phyloP scores from a whole-genome alignment of 495 filamentous ascomycete species.

The Penicillium canariense region DNA sequence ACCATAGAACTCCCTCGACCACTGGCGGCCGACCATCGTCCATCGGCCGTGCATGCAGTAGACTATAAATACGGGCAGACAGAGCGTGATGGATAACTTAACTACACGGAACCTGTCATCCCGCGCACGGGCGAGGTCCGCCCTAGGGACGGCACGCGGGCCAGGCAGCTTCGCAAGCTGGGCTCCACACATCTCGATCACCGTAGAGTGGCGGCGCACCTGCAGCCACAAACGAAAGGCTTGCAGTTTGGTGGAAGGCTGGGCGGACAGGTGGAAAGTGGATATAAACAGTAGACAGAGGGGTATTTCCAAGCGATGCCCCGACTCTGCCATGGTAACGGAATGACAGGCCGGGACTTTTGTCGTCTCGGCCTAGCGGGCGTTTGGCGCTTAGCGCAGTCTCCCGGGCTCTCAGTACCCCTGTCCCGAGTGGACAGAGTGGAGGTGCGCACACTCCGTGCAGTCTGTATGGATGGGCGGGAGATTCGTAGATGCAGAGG shows the following conservation, averaged over 20 bases:
- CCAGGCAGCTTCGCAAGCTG: conserved; percentile 3
- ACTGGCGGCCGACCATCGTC: too few species aligned
- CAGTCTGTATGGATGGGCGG: too few species aligned
- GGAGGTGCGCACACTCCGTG: too few species aligned
- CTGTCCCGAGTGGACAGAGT: too few species aligned
- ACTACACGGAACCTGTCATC: too few species aligned
- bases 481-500: background rate
- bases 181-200: background rate
- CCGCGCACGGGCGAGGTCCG: background rate
- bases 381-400: too few species aligned
- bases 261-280: too few species aligned
- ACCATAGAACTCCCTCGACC: background rate
- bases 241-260: conserved; percentile 2
- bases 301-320: background rate
- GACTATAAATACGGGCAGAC: too few species aligned
- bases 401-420: too few species aligned
- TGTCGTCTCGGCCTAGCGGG: too few species aligned
- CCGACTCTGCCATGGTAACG: background rate
- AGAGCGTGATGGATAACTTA: too few species aligned
- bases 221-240: conserved; percentile 10
- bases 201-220: background rate
- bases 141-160: background rate
- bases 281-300: background rate
- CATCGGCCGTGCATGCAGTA: too few species aligned
- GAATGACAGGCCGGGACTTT: background rate